Conservation (phyloP, 2,329 filamentous ascomycete species). For the Dactylellina cionopaga region DNA sequence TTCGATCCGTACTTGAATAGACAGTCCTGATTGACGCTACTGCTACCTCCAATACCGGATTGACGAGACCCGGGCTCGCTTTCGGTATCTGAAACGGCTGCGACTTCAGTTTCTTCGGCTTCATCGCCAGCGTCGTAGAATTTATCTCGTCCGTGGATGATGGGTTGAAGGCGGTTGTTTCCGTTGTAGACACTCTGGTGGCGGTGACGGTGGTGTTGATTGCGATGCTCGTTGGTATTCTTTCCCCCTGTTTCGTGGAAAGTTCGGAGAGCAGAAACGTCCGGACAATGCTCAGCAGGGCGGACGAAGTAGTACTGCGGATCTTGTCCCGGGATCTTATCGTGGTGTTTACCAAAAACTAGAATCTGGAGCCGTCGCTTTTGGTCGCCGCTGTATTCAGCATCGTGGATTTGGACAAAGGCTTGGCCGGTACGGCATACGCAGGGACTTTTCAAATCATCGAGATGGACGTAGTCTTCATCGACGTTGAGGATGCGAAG, state of each 20-base stretch:
- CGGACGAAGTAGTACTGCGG: not conserved
- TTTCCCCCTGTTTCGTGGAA: not conserved
- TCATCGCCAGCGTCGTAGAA: constrained; percentile 10
- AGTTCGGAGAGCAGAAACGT: not conserved
- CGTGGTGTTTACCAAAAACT: not conserved
- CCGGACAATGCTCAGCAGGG: too few species aligned
- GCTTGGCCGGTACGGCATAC: not conserved
- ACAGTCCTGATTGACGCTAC: too few species aligned
- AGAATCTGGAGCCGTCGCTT: not conserved
- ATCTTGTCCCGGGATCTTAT: not conserved
- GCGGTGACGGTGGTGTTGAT: not conserved
- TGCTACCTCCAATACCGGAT: not conserved
- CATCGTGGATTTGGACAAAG: constrained; percentile 7
- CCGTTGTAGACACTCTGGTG: not conserved
- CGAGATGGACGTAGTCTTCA: constrained; percentile 6
- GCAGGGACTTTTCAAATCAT: not conserved
- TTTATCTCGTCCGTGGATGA: too few species aligned
- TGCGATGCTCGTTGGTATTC: too few species aligned
- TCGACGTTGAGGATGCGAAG: constrained; percentile 24
- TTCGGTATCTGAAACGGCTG: not conserved
- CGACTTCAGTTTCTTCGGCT: not conserved
- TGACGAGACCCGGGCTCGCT: too few species aligned
- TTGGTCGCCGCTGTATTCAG: not conserved
- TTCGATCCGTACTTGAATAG: too few species aligned
- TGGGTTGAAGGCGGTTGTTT: not conserved